Evolutionary conservation across 2,329 filamentous ascomycete genomes (phyloP), one percentile per base, ranked within the genome.

Genomic region (Aspergillus pseudoterreus): DNA sequence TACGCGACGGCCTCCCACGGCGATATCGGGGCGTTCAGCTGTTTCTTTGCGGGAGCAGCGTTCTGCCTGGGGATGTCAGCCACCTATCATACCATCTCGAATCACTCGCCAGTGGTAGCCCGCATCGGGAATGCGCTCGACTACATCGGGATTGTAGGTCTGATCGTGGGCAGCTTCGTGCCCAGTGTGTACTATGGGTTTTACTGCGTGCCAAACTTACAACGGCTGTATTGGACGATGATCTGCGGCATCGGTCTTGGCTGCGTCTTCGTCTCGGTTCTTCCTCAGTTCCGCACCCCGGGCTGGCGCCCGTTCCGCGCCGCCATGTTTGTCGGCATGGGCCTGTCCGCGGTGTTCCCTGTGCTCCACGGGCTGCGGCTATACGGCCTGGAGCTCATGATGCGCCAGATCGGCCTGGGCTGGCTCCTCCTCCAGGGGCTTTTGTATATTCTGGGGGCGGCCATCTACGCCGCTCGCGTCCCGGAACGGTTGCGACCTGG

Each of bases 81-180:
- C 4, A 88, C 86, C 2, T 99, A 85, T 67, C 94, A 99, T 68
- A 82, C 88, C 2, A 81, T 96, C 44, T 84, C 80, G 19, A 96
- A 96, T 59, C 94, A 99, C 70, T 94, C 88, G 15, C 82, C 84
- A 35, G 72, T 73, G 1, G 89, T 96, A 12, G 85, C 87, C 2
- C 85, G 82, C 55, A 88, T 90, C 77, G 92, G 92, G 10, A 97
- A 97, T 69, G 90, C 95, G 70, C 75, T 97, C 51, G 94, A 99
- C 68, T 97, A 99, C 68, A 83, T 92, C 4, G 94, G 94, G 6
- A 99, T 99, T 61, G 89, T 97, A 27, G 83, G 86, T 45, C 75
- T 99, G 59, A 97, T 97, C 53, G 88, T 92, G 59, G 94, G 94
- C 6, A 92, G 87, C 67, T 96, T 92, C 66, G 83, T 97, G 43